Conservation (phyloP, 768 basidiomycete genomes). For the Collybia sordida region DNA sequence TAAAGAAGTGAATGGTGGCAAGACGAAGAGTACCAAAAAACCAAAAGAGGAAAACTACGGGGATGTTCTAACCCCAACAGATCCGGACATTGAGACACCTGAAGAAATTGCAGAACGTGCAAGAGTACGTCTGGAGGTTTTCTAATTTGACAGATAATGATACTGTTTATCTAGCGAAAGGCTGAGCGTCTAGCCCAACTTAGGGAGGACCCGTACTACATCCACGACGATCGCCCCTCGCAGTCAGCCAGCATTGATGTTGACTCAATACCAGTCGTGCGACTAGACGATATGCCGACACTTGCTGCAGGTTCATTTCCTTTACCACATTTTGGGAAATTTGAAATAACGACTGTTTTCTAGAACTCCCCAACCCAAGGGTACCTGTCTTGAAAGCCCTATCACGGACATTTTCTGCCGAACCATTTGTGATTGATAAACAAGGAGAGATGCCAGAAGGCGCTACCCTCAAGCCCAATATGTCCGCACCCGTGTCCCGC, state of each 20-base stretch:
- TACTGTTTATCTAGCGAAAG: conserved; percentile 50
- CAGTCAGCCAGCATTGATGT: conserved; percentile 54
- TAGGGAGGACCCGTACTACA: conserved; percentile 90
- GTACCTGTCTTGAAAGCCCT: conserved; percentile 45
- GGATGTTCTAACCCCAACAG: conserved; percentile 36
- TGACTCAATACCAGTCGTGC: conserved; percentile 92
- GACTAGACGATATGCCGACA: conserved; percentile 70
- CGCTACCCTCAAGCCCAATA: conserved; percentile 23
- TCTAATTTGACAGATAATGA: not conserved
- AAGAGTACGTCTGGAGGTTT: conserved; percentile 43
- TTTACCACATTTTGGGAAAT: not conserved
- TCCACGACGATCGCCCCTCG: conserved; percentile 58
- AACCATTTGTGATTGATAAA: conserved; percentile 66
- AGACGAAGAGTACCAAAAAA: conserved; percentile 29
- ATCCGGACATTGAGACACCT: conserved; percentile 46
- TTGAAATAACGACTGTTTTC: not conserved
- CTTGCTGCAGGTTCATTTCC: conserved; percentile 26
- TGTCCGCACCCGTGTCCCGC: conserved; percentile 25
- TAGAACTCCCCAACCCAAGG: conserved; percentile 31
- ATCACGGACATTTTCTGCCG: conserved; percentile 36
- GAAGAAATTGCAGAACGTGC: conserved; percentile 63
- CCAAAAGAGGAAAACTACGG: conserved; percentile 25
- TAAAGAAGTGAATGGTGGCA: conserved; percentile 23
- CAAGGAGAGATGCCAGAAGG: conserved; percentile 86
- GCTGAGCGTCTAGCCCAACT: conserved; percentile 74